Base-by-base conservation (phyloP, 2,329 filamentous ascomycete species). In the Colletotrichum truncatum region DNA sequence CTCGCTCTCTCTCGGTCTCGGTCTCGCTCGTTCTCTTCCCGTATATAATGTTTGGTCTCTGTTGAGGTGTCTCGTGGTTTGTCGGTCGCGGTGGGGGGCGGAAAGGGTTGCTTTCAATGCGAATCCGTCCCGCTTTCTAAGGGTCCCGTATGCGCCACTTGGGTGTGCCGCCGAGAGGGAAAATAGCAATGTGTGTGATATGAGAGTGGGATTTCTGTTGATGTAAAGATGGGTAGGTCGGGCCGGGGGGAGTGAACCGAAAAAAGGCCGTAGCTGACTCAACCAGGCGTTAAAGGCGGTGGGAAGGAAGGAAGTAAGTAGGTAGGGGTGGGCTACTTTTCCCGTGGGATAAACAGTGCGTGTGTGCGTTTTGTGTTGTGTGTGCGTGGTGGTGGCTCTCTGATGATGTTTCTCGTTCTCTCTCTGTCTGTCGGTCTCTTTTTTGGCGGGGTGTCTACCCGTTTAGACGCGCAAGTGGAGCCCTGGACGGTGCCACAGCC, bases 361-460 rank as follows among this genome's bases (percentile, higher is more conserved):
- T 51, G 34, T 53, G 55, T 51, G 56, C 39, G 46, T 49, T 52
- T 49, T 55, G 49, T 36, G 49, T 38, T n/a, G 57, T 36, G 48
- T 52, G 58, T 55, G 49, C 34, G 49, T 38, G 18, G 57, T 36
- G 48, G 53, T 45, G 21, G 43, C 38, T 52, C 53, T 64, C 48
- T 64, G 62, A 32, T 43, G 62, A 64, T 64, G 62, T 64, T 61
- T 54, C 54, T 57, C 54, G 46, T 28, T 30, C n/a, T 14, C 30
- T 25, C 39, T 34, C 41, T 45, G 10, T 55, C 58, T 55, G 52
- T n/a, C n/a, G n/a, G 28, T n/a, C 6, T 65, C 56, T 66, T 66
- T 59, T 65, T 66, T 66, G 57, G 63, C 57, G 57, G 63, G 63
- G 63, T 63, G 41, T 57, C 56, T 65, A 41, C 43, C 57, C 57